Base-by-base conservation (phyloP, 1,284 basidiomycete species). In the Jaminaea rosea region DNA sequence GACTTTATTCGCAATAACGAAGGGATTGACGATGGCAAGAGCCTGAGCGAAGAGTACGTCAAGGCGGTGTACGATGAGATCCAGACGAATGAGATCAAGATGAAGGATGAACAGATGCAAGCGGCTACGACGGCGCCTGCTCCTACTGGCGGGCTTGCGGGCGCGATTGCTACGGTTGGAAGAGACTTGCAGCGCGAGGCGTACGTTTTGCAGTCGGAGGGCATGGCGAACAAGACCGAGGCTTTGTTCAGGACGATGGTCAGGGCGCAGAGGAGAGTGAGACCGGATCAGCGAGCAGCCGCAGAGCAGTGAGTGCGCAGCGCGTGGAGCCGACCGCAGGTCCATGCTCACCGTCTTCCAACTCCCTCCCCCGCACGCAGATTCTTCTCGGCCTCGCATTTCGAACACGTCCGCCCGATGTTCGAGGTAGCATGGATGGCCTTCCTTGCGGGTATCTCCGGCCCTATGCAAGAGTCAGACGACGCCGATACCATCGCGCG, bases 341-440 rank as follows among this genome's bases (percentile, higher is more conserved):
- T n/a, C n/a, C n/a, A n/a, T n/a, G n/a, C n/a, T n/a, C n/a, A n/a
- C n/a, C n/a, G n/a, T n/a, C n/a, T n/a, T n/a, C n/a, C n/a, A n/a
- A n/a, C n/a, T n/a, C n/a, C n/a, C n/a, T n/a, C n/a, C n/a, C n/a
- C n/a, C n/a, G n/a, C n/a, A n/a, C n/a, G n/a, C n/a, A n/a, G n/a
- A 41, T 73, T 67, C 57, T 73, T 69, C 51, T 67, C 63, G 4
- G 72, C 72, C 3, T 69, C 66, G 53, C 72, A 73, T 59, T 66
- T 73, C 49, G 72, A 73, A 55, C 72, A 73, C 45, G 72, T 73
- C 42, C 62, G 64, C 42, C 72, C 72, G 5, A 73, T 73, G 72
- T 73, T 73, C 44, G 72, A 73, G 49, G 69, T 73, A 19, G 72
- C 72, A 2, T 73, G 72, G 72, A 73, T 73, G 72, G 62, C 70